These are phyloP conservation scores for Wolfiporia cocos DNA, from an alignment of 1,284 basidiomycete species.

Conservation along the genomic window DNA sequence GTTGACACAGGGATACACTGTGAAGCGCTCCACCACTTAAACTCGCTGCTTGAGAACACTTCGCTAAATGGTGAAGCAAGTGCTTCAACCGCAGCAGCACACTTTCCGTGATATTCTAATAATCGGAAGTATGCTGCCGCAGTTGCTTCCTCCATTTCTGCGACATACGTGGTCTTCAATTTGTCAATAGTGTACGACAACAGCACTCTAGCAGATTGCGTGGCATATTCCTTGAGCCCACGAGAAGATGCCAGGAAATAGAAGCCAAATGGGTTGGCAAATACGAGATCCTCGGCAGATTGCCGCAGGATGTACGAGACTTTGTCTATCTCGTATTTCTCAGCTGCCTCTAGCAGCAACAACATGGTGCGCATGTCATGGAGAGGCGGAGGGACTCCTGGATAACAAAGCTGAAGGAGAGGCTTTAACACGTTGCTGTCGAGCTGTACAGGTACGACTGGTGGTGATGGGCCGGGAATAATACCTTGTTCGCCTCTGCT, in stretches of 20 bases:
- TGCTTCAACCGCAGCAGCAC: too few relatives aligned
- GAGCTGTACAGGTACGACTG: neutral
- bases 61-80: too few relatives aligned
- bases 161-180: slow-evolving; percentile 4
- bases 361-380: slow-evolving; percentile 5
- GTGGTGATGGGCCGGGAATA: too few relatives aligned
- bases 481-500: too few relatives aligned
- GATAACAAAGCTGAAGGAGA: slow-evolving; percentile 37
- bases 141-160: slow-evolving; percentile 8
- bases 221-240: slow-evolving; percentile 8
- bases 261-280: slow-evolving; percentile 3
- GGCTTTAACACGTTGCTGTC: neutral
- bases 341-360: slow-evolving; percentile 14
- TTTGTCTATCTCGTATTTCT: slow-evolving; percentile 16
- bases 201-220: slow-evolving; percentile 7
- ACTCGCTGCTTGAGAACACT: too few relatives aligned
- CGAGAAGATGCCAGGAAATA: slow-evolving; percentile 11
- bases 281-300: neutral
- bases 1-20: too few relatives aligned
- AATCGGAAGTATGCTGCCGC: slow-evolving; percentile 9
- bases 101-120: slow-evolving; percentile 7
- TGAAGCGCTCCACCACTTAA: too few relatives aligned
- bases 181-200: neutral
- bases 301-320: slow-evolving; percentile 2
- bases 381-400: slow-evolving; percentile 7